These are phyloP conservation scores for Austropuccinia psidii DNA, from an alignment of 1,284 basidiomycete species.

Conservation along the genomic window DNA sequence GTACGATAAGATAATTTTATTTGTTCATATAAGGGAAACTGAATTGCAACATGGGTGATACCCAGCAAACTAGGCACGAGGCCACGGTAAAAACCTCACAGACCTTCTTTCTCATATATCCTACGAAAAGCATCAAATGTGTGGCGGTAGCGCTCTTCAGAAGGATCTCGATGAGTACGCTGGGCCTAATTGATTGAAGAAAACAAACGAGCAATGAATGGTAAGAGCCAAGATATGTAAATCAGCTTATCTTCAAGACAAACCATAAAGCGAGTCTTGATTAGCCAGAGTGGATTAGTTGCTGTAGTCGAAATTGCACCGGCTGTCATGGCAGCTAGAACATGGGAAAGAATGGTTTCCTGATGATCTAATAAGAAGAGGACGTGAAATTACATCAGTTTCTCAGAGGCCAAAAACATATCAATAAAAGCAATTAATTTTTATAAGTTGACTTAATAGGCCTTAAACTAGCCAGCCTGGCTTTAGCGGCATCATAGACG, in stretches of 20 bases:
- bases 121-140: conserved; percentile 76
- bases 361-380: conserved; percentile 8
- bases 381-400: neutral
- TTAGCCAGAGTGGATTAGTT: conserved; percentile 92
- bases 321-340: conserved; percentile 83
- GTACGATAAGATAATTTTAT: conserved; percentile 72
- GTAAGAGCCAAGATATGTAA: too few species aligned
- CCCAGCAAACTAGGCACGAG: conserved; percentile 79
- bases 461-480: conserved; percentile 59
- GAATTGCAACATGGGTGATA: conserved; percentile 83
- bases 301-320: conserved; percentile 80
- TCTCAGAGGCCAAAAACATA: too few species aligned
- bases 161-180: conserved; percentile 59
- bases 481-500: conserved; percentile 91
- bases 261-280: conserved; percentile 96
- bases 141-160: conserved; percentile 69
- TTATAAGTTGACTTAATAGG: conserved; percentile 31
- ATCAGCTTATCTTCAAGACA: conserved; percentile 45
- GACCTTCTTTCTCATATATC: conserved; percentile 78
- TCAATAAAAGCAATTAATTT: too few species aligned
- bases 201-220: neutral
- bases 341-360: conserved; percentile 56
- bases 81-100: conserved; percentile 80
- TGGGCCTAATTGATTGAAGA: conserved; percentile 43
- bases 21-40: conserved; percentile 91